Conservation (phyloP, 1,284 basidiomycete genomes). For the Apiotrichum domesticum region DNA sequence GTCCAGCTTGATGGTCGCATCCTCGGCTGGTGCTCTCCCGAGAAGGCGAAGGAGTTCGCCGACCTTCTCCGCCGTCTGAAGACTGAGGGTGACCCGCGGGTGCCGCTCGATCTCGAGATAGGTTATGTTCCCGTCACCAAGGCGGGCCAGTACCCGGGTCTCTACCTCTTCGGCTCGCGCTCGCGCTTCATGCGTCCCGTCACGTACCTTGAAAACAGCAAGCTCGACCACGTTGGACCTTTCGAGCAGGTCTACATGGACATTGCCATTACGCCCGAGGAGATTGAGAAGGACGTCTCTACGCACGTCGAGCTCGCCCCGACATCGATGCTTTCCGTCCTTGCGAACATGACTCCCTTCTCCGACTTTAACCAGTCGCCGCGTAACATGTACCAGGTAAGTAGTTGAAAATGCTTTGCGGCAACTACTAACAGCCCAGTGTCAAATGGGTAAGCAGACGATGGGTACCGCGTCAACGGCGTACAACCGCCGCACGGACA, state of each 20-base stretch:
- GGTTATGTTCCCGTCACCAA: conserved; percentile 84
- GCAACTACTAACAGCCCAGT: conserved; percentile 23
- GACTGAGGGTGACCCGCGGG: conserved; percentile 73
- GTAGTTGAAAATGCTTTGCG: conserved; percentile 5
- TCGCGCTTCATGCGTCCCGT: conserved; percentile 98
- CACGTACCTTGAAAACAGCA: conserved; percentile 78
- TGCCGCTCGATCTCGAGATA: conserved; percentile 93
- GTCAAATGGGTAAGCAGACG: conserved; percentile 98
- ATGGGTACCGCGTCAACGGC: conserved; percentile 98
- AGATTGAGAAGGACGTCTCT: conserved; percentile 74
- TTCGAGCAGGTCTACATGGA: conserved; percentile 99
- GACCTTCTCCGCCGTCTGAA: conserved; percentile 87
- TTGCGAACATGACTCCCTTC: conserved; percentile 60
- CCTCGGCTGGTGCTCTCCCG: conserved; percentile 87
- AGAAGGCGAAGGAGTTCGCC: conserved; percentile 73
- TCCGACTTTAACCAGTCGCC: conserved; percentile 88
- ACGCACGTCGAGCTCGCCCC: conserved; percentile 91
- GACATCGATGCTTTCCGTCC: conserved; percentile 84
- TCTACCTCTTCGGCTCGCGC: conserved; percentile 84
- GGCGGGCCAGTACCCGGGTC: conserved; percentile 93
- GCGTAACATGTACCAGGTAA: conserved; percentile 62
- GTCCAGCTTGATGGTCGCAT: conserved; percentile 92
- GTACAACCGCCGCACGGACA: conserved; percentile 86
- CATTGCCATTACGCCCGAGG: conserved; percentile 84
- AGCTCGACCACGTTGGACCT: conserved; percentile 84